phyloP scores from a whole-genome alignment of 495 filamentous ascomycete genomes.

The Cercophora newfieldiana region DNA sequence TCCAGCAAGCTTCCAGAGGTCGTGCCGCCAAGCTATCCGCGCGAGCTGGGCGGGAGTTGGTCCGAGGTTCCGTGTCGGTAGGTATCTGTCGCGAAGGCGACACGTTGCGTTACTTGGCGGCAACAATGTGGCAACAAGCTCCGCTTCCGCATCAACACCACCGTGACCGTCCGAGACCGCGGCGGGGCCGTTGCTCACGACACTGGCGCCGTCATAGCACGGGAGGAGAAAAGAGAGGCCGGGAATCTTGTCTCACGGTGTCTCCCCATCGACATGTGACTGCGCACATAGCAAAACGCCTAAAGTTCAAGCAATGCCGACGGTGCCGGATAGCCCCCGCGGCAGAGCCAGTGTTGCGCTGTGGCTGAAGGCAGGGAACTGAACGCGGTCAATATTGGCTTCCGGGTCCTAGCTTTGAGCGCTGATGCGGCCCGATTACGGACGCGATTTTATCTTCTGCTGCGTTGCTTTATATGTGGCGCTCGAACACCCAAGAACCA shows the following conservation, averaged over 20 bases:
- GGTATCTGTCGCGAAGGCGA: background rate
- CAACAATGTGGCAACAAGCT: background rate
- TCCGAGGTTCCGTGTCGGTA: background rate
- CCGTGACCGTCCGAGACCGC: background rate
- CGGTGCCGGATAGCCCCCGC: no score
- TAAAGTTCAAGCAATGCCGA: no score
- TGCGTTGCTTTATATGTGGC: background rate
- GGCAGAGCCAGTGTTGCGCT: background rate
- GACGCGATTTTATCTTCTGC: background rate
- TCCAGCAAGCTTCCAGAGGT: background rate
- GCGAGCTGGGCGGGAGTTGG: background rate
- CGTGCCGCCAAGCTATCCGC: background rate
- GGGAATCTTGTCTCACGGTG: no score
- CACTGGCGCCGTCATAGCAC: background rate
- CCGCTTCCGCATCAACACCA: background rate
- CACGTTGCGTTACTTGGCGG: background rate
- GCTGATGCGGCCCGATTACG: background rate
- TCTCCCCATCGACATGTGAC: no score
- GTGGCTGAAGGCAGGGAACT: background rate
- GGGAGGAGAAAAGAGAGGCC: no score
- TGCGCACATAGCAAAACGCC: no score
- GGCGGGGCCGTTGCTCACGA: background rate
- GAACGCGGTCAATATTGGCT: no score
- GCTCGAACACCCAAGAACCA: no score
- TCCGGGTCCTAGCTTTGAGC: background rate